A percentile compares a stretch with the other conserved stretches of the same genome.
Conservation (phyloP, 1,284 basidiomycete species). For the Malassezia psittaci region DNA sequence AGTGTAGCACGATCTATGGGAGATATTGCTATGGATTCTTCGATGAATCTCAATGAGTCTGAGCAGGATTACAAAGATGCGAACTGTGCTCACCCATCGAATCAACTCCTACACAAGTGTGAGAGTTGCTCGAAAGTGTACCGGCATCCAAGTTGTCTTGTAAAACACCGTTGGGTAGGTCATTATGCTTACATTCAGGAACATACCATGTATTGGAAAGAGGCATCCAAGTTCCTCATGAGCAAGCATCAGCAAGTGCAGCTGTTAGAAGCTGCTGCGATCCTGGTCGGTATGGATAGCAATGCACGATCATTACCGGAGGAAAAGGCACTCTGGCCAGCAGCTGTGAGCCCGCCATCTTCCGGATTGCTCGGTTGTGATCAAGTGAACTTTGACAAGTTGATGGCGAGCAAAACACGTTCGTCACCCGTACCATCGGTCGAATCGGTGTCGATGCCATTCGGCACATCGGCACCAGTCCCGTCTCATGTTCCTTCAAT, state of each 20-base stretch:
- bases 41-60: neutral
- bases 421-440: slow-evolving; percentile 19
- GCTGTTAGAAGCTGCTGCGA: slow-evolving; percentile 89
- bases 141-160: slow-evolving; percentile 82
- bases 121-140: slow-evolving; percentile 71
- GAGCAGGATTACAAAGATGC: slow-evolving; percentile 11
- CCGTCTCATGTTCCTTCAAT: neutral
- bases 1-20: slow-evolving; percentile 10
- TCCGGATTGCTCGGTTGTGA: slow-evolving; percentile 50
- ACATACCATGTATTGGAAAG: slow-evolving; percentile 91
- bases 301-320: slow-evolving; percentile 70
- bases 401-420: slow-evolving; percentile 38
- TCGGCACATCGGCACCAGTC: slow-evolving; percentile 12
- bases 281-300: slow-evolving; percentile 58
- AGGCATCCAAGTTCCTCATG: slow-evolving; percentile 82
- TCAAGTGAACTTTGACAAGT: slow-evolving; percentile 47
- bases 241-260: slow-evolving; percentile 98
- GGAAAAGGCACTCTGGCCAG: slow-evolving; percentile 66
- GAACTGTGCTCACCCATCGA: slow-evolving; percentile 1
- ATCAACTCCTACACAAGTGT: slow-evolving; percentile 63
- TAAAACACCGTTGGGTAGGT: slow-evolving; percentile 76
- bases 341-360: slow-evolving; percentile 51
- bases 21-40: neutral
- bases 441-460: neutral
- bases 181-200: slow-evolving; percentile 50